phyloP scores from a whole-genome alignment of 306 rosid genomes.

The Quercus agrifolia region DNA sequence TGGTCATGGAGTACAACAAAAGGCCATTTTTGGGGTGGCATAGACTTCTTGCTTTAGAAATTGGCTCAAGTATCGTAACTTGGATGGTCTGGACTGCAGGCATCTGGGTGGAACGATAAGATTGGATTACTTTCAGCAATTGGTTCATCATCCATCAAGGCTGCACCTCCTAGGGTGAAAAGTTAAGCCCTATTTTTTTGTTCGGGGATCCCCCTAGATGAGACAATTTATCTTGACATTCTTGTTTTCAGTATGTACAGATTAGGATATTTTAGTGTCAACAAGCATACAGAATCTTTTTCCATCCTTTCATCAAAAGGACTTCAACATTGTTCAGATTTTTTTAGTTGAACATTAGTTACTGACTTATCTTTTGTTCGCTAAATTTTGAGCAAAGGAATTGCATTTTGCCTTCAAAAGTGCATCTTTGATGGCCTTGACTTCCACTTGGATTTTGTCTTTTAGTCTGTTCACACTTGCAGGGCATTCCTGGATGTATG shows the following conservation, averaged over 20 bases:
- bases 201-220: constrained; percentile 45
- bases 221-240: constrained; percentile 48
- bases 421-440: background rate
- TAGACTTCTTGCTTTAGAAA: constrained; percentile 6
- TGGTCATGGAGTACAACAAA: constrained; percentile 7
- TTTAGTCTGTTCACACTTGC: background rate
- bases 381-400: constrained; percentile 25
- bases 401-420: background rate
- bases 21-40: constrained; percentile 5
- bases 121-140: constrained; percentile 30
- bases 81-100: constrained; percentile 24
- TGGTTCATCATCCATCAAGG: constrained; percentile 44
- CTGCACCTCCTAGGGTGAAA: constrained; percentile 37
- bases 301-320: constrained; percentile 31
- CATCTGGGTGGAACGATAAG: constrained; percentile 37
- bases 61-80: constrained; percentile 9
- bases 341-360: constrained; percentile 32
- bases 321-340: constrained; percentile 21
- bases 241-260: constrained; percentile 65
- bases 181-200: constrained; percentile 49
- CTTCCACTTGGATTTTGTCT: background rate
- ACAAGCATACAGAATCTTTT: constrained; percentile 53
- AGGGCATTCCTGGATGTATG: background rate
- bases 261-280: constrained; percentile 72
- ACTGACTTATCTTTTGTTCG: constrained; percentile 30